Evolutionary conservation across 2,329 filamentous ascomycete genomes (phyloP), one percentile per base, ranked within the genome.

Genomic region (Cordyceps farinosa): DNA sequence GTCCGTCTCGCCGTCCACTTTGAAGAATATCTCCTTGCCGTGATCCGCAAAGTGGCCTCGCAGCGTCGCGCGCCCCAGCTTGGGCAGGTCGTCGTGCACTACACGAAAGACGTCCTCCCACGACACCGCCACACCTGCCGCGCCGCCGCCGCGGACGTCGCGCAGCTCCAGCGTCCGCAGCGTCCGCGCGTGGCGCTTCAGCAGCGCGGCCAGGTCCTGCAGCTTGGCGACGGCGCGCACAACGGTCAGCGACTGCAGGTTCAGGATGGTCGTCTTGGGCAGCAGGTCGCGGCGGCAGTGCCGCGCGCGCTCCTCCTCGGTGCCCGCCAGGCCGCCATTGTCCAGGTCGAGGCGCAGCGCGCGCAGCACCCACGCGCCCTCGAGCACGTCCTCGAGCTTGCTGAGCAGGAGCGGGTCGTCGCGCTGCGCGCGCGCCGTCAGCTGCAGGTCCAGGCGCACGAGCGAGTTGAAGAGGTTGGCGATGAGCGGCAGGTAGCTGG

Each of bases 401-500:
- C 56, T 60, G 13, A 60, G 56, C 22, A 51, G 13, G 32, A 5
- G 10, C 34, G 44, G 56, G 47, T 60, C 56, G 22, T 27, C 34
- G 45, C 34, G 45, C 56, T 42, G 56, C 36, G 56, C 36, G 10
- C 22, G n/a, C n/a, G 45, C 15, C 27, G 56, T 42, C n/a, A 60
- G n/a, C 32, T 27, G 42, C 34, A 60, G 36, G 56, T 60, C 56
- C 11, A 60, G 56, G 8, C 47, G 56, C 34, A 42, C 34, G 30
- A 60, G 56, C 56, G 56, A 60, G 56, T 52, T 40, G 56, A 60
- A 60, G 29, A 60, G 32, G 56, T 60, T 60, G 34, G 56, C 2
- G 27, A 60, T n/a, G 45, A 60, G 56, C 36, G 56, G 56, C 13
- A 60, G 56, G 47, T 51, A 60, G 45, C 56, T 48, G 17, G 47